phyloP scores from a whole-genome alignment of 164 flowering plant species.

The Chloranthus sessilifolius region DNA sequence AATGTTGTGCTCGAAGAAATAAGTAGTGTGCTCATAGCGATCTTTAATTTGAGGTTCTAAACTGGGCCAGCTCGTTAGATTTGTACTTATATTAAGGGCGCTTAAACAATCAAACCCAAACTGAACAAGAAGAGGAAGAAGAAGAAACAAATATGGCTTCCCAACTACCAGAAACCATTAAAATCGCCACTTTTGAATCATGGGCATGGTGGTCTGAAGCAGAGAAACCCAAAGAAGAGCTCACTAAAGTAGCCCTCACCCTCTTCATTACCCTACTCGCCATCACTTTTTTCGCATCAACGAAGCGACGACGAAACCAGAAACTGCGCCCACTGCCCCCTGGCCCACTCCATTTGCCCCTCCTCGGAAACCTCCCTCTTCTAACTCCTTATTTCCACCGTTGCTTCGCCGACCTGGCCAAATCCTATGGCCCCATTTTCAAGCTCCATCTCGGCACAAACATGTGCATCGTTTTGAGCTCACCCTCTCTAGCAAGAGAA shows the following conservation, averaged over 20 bases:
- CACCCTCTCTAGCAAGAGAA: not conserved
- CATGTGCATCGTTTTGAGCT: conserved; percentile 7
- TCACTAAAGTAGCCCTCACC: not conserved
- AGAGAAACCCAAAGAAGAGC: too few relatives aligned
- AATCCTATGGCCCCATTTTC: conserved; percentile 9
- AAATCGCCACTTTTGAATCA: too few relatives aligned
- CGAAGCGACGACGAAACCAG: not conserved
- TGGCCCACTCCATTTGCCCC: conserved; percentile 8
- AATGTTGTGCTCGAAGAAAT: too few relatives aligned
- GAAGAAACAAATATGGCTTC: too few relatives aligned
- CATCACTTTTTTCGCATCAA: conserved; percentile 6
- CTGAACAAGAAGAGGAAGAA: too few relatives aligned
- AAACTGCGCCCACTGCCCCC: not conserved
- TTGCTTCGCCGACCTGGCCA: conserved; percentile 6
- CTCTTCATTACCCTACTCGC: not conserved
- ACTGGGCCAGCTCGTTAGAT: too few relatives aligned
- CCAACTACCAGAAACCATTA: too few relatives aligned
- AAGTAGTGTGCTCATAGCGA: too few relatives aligned
- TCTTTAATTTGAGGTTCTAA: too few relatives aligned
- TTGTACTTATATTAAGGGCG: too few relatives aligned
- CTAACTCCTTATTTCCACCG: conserved; percentile 4
- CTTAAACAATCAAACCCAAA: too few relatives aligned
- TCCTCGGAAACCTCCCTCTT: conserved; percentile 11
- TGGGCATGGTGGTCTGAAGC: too few relatives aligned
- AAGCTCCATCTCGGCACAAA: conserved; percentile 6